These are phyloP conservation scores for Tinospora cordifolia DNA, from an alignment of 164 flowering plant genomes.

Conservation along the genomic window DNA sequence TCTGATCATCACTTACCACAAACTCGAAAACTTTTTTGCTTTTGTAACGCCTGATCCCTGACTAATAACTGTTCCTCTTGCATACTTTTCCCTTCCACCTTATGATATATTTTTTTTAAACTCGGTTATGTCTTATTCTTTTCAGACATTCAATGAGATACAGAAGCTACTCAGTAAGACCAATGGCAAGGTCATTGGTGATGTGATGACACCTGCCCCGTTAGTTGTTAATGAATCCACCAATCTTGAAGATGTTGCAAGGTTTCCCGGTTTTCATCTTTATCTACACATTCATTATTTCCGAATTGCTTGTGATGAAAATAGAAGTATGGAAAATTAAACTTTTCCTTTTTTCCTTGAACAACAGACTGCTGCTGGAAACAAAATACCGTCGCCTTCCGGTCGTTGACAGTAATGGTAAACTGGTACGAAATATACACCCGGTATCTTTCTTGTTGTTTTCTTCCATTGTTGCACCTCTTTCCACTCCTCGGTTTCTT, in stretches of 20 bases:
- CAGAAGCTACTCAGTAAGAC: conserved; percentile 84
- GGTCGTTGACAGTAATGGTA: conserved; percentile 75
- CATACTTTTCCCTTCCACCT: background rate
- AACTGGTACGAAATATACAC: conserved; percentile 49
- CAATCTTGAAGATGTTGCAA: conserved; percentile 92
- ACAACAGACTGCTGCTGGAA: conserved; percentile 67
- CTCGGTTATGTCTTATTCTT: background rate
- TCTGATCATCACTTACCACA: background rate
- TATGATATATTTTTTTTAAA: background rate
- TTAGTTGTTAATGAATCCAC: conserved; percentile 72
- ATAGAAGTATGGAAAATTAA: background rate
- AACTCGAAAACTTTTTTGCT: background rate
- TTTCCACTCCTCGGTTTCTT: background rate
- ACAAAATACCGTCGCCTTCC: conserved; percentile 91
- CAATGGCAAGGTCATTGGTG: conserved; percentile 72
- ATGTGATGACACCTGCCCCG: conserved; percentile 90
- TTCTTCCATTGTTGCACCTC: background rate
- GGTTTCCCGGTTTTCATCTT: conserved; percentile 31
- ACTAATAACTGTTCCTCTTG: background rate
- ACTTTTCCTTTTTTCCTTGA: conserved; percentile 9
- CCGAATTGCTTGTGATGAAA: background rate
- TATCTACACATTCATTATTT: background rate
- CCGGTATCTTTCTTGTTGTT: background rate
- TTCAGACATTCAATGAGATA: conserved; percentile 83
- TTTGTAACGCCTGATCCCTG: background rate